Evolutionary conservation across 2,329 filamentous ascomycete genomes (phyloP), one percentile per base, ranked within the genome.

Genomic region (Sarocladiaceae sp.): DNA sequence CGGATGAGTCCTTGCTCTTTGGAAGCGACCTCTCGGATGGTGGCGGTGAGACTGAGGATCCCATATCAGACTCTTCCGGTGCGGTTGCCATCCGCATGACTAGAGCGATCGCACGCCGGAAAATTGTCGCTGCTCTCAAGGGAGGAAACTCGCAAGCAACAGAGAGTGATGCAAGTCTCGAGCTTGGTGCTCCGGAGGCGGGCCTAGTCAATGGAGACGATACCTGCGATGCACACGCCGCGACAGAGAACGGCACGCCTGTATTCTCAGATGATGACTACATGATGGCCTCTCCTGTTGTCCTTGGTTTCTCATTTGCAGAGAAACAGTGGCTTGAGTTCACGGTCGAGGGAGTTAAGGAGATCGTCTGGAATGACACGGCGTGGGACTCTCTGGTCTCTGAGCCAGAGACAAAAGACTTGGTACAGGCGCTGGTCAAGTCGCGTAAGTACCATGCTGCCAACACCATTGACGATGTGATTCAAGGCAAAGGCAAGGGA

Each of bases 321-420:
- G 88, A 95, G 63, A 95, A 95, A 65, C 71, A 88, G 9, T 96
- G 89, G 90, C 75, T 95, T 1, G 88, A 95, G 59, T 88, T 95
- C 55, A 82, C 81, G 0, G 82, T 96, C 16, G 86, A 84, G 0
- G 82, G 83, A 1, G 76, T 95, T 49, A 76, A 78, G 34, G 85
- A 94, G 3, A 91, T 95, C 49, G 74, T 81, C 27, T 95, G 86
- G 86, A 91, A 95, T 55, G 79, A 85, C 33, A 74, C 80, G 12
- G 89, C 89, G 0, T 95, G 93, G 63, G 79, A 85, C 40, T 89
- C 84, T 0, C 71, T 95, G 23, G 88, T 95, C 1, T 71, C 95
- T 0, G 70, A 78, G 53, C 59, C 70, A 3, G 71, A 74, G 51
- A 79, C 72, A 15, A 80, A 82, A 54, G 73, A 75, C 23, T 78